Base-by-base conservation (phyloP, 192 early-diverging fungal genomes). In the Gigaspora rosea region DNA sequence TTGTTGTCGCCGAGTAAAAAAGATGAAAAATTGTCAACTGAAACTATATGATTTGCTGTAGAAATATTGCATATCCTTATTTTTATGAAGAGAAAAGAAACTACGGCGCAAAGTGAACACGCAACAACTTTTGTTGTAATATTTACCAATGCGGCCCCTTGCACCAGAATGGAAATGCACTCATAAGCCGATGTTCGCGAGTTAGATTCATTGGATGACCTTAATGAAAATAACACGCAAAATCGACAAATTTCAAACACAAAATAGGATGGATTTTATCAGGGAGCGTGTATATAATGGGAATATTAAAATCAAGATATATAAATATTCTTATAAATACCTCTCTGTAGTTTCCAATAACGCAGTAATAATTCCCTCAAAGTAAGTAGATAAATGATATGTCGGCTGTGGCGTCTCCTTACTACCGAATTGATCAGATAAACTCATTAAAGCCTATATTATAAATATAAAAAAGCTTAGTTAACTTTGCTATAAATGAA, bases 151-250 rank as follows among this genome's bases (percentile, higher is more conserved):
- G 94, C 87, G 41, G 91, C 90, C 41, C 86, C 83, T 73, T 82
- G 88, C 47, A 95, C 90, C 33, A 98, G 83, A 22, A 91, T 89
- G 7, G 95, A 92, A 75, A 98, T 93, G 35, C 96, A 95, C 82
- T 97, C 97, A 82, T 98, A 98, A 8, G 94, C 94, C 20, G 94
- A 93, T 1, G 95, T 93, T 76, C 94, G 91, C 64, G 94, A 92
- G 81, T 97, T 96, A 79, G 91, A 85, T 78, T 97, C 95, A 72
- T 92, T 90, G 62, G 88, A 84, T 48, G 86, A 73, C 67, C 64
- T 76, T 56, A 59, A 59, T 41, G 4, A 59, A 46, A 56, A 58
- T 59, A 56, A 58, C 41, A 59, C 27, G 35, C 27, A 73, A 54
- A 73, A 62, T 15, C 71, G 15, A 36, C 9, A 52, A 22, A 62